Evolutionary conservation across 2,329 filamentous ascomycete species (phyloP).

Genomic region (Ascochyta koolunga): DNA sequence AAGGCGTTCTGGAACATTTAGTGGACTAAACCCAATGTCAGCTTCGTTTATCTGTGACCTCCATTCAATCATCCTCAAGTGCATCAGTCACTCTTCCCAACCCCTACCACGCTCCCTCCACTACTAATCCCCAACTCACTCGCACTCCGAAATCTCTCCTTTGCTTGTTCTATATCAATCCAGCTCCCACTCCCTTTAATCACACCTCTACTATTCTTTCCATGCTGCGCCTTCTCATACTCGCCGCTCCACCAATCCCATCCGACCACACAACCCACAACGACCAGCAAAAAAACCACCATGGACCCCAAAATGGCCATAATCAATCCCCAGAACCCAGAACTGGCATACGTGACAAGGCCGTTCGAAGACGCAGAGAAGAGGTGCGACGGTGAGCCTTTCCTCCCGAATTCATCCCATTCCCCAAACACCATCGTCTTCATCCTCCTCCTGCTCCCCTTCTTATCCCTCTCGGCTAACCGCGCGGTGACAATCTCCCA

Average conservation of each 20-base stretch:
- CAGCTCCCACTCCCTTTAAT: conserved; percentile 17
- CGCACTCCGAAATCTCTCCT: conserved; percentile 31
- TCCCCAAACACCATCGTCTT: conserved; percentile 36
- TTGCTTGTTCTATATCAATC: conserved; percentile 31
- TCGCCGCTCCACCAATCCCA: conserved; percentile 34
- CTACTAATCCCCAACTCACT: conserved; percentile 37
- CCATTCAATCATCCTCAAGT: neutral
- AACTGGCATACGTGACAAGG: conserved; percentile 27
- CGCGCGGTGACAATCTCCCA: conserved; percentile 36
- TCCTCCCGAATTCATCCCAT: conserved; percentile 39
- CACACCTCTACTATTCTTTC: conserved; percentile 25
- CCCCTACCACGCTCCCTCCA: conserved; percentile 35
- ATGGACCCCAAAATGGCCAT: conserved; percentile 31
- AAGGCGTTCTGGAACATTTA: neutral
- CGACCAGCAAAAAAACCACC: conserved; percentile 28
- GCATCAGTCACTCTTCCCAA: conserved; percentile 43
- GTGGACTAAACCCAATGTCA: neutral
- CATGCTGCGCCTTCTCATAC: conserved; percentile 35
- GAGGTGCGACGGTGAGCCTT: conserved; percentile 33
- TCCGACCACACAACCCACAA: conserved; percentile 39
- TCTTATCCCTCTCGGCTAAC: conserved; percentile 19
- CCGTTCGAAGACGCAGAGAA: conserved; percentile 13
- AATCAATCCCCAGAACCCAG: conserved; percentile 34
- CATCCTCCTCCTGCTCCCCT: neutral
- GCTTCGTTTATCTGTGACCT: neutral